Evolutionary conservation across 1,284 basidiomycete species (phyloP).

Genomic region (Neotropicomus parvogracilis): DNA sequence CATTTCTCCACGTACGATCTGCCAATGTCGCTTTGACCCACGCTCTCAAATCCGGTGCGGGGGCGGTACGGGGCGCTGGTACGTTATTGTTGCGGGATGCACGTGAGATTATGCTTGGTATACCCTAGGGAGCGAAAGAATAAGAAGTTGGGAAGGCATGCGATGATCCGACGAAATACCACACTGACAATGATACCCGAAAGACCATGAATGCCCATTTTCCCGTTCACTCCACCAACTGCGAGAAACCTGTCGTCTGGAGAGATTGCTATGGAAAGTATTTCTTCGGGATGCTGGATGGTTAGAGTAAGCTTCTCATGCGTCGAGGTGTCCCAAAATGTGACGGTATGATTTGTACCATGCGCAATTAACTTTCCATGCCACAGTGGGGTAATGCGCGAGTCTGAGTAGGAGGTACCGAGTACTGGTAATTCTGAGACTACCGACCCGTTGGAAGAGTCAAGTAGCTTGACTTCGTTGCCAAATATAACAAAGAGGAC

Average conservation of each 20-base stretch:
- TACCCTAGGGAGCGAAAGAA: no score
- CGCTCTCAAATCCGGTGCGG: not conserved
- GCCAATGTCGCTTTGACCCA: not conserved
- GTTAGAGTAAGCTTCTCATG: not conserved
- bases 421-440: not conserved
- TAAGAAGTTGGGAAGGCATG: no score
- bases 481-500: not conserved
- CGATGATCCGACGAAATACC: not conserved
- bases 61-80: no score
- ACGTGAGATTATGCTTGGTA: not conserved
- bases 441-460: not conserved
- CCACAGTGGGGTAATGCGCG: not conserved
- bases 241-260: no score
- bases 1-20: not conserved
- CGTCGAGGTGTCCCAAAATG: not conserved
- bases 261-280: no score
- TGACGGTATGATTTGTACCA: not conserved
- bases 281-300: not conserved
- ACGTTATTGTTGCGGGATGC: not conserved
- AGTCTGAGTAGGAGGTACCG: rapidly evolving
- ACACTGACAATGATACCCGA: not conserved
- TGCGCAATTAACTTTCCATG: not conserved
- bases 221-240: no score
- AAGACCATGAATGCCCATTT: not conserved
- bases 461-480: not conserved